A percentile compares a stretch with the other conserved stretches of the same genome.
phyloP scores from a whole-genome alignment of 2,329 filamentous ascomycete species.

The Sporothrix pseudoabietina region DNA sequence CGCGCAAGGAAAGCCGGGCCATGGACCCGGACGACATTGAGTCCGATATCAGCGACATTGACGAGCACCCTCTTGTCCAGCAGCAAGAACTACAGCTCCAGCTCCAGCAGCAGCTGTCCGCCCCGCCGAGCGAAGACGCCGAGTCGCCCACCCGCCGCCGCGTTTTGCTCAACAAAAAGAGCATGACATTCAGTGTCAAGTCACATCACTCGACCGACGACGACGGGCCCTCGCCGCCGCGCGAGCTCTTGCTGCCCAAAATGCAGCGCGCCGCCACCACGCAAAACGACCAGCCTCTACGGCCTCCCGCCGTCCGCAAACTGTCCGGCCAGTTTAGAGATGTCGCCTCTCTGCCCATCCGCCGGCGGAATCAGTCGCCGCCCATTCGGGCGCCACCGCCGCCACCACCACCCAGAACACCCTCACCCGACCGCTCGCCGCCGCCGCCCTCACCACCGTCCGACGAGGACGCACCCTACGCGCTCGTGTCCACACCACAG shows the following conservation, averaged over 20 bases:
- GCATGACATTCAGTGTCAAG: conserved; percentile 33
- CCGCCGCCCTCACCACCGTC: conserved; percentile 15
- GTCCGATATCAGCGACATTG: conserved; percentile 58
- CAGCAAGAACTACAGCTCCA: conserved; percentile 18
- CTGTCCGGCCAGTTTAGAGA: conserved; percentile 23
- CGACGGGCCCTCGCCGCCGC: conserved; percentile 29
- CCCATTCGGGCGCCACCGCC: conserved; percentile 20
- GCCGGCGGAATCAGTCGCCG: conserved; percentile 27
- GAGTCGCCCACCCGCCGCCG: conserved; percentile 30
- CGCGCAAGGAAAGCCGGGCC: conserved; percentile 26
- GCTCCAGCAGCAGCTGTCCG: conserved; percentile 16
- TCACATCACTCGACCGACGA: conserved; percentile 29
- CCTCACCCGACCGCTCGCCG: conserved; percentile 27
- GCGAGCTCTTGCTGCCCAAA: not conserved
- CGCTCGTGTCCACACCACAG: conserved; percentile 25
- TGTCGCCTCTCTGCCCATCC: not conserved
- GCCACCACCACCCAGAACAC: conserved; percentile 12
- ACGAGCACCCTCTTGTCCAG: conserved; percentile 46
- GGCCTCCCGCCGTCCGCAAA: conserved; percentile 10
- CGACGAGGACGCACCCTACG: conserved; percentile 18
- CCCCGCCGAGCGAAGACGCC: conserved; percentile 23
- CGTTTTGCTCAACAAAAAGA: conserved; percentile 30
- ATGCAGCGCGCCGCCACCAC: conserved; percentile 15
- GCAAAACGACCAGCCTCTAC: conserved; percentile 15
- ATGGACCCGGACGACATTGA: conserved; percentile 44